Evolutionary conservation across 2,329 filamentous ascomycete species (phyloP).

Genomic region (Aspergillus jensenii): DNA sequence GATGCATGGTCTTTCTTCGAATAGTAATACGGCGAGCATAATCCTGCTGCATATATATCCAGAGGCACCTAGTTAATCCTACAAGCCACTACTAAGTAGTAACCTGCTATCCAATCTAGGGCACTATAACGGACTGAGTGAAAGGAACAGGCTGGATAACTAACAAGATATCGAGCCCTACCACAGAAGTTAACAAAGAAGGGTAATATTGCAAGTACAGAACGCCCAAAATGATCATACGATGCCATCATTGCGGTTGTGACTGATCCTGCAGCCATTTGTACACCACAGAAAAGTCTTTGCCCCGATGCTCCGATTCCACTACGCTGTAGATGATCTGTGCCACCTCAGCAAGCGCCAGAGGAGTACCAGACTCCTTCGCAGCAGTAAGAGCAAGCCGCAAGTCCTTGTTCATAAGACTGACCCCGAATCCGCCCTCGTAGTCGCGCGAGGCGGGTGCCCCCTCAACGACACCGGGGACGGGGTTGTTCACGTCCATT

Average conservation of each 20-base stretch:
- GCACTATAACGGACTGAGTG: background rate
- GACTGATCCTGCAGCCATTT: conserved; percentile 57
- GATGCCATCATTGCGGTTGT: background rate
- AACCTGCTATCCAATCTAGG: background rate
- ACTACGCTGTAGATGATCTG: conserved; percentile 67
- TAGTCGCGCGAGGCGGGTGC: conserved; percentile 77
- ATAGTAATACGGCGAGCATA: background rate
- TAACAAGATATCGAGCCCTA: background rate
- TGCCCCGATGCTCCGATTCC: conserved; percentile 63
- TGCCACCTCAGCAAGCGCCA: conserved; percentile 65
- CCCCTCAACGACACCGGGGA: conserved; percentile 75
- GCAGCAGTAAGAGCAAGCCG: conserved; percentile 72
- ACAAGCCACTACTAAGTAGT: background rate
- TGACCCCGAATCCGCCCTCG: conserved; percentile 72
- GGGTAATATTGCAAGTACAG: background rate
- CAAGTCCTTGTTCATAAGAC: conserved; percentile 79
- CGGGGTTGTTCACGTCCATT: conserved; percentile 92
- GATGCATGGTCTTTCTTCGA: background rate
- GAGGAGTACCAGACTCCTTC: conserved; percentile 62
- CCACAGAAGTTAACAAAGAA: background rate
- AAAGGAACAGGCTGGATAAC: background rate
- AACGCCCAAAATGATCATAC: conserved; percentile 1
- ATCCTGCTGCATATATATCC: background rate
- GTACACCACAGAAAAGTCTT: conserved; percentile 82
- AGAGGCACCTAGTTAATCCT: background rate